Conservation (phyloP, 331 rosid genomes). For the Arachis monticola region DNA sequence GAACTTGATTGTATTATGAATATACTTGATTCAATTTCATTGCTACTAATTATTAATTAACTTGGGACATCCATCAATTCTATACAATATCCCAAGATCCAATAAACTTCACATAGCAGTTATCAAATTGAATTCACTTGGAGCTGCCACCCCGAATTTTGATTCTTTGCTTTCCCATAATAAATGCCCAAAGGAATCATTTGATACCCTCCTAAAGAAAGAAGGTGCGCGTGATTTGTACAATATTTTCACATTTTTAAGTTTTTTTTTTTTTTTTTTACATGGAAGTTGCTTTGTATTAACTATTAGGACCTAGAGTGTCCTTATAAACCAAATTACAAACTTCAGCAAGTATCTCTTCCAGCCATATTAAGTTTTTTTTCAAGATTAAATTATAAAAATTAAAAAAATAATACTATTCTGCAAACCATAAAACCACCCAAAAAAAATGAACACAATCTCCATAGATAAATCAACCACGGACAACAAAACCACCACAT, state of each 20-base stretch:
- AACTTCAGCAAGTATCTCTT: too few species aligned
- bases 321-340: too few species aligned
- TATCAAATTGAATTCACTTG: not conserved
- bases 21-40: conserved; percentile 21
- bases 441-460: conserved; percentile 11
- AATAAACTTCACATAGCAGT: not conserved
- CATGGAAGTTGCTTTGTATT: too few species aligned
- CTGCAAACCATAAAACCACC: too few species aligned
- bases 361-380: too few species aligned
- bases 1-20: not conserved
- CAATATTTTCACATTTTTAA: too few species aligned
- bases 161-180: conserved; percentile 22
- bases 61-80: conserved; percentile 25
- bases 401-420: too few species aligned
- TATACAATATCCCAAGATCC: conserved; percentile 16
- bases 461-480: conserved; percentile 33
- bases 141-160: not conserved
- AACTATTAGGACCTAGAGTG: too few species aligned
- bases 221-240: too few species aligned
- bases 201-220: too few species aligned
- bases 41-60: not conserved
- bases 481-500: conserved; percentile 25
- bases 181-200: conserved; percentile 15
- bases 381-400: too few species aligned
- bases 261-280: too few species aligned